Conservation (phyloP, 1,284 basidiomycete species). For the Cutaneotrichosporon sp. region DNA sequence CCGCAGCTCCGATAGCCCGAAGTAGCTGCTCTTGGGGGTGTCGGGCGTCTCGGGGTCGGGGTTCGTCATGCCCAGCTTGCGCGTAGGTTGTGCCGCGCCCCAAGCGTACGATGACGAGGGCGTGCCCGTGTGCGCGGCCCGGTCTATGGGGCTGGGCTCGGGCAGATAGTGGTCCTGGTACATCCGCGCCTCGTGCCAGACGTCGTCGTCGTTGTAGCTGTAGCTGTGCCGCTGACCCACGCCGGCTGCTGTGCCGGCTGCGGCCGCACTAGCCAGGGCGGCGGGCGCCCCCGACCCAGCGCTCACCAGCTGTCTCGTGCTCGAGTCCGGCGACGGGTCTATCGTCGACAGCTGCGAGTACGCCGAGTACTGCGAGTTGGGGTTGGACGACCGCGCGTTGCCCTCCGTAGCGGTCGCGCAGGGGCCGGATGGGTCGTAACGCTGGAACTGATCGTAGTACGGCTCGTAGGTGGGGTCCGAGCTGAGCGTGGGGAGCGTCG, state of each 20-base stretch:
- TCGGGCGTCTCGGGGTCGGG: conserved; percentile 3
- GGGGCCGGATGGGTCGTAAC: neutral
- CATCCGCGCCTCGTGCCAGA: conserved; percentile 2
- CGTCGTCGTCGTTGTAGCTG: neutral
- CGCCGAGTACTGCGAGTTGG: conserved; percentile 1
- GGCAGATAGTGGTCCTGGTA: neutral
- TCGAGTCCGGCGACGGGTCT: neutral
- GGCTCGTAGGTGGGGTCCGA: neutral
- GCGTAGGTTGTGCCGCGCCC: neutral
- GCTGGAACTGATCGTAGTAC: conserved; percentile 1
- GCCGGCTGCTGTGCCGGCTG: neutral
- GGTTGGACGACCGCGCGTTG: neutral
- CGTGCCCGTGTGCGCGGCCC: neutral
- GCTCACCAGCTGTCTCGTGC: neutral
- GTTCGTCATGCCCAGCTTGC: conserved; percentile 3
- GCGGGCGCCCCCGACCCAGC: neutral
- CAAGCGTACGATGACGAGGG: neutral
- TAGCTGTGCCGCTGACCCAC: too few relatives aligned
- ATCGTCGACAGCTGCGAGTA: conserved; percentile 2
- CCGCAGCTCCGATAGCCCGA: neutral
- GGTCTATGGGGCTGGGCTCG: neutral
- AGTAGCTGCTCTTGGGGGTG: neutral
- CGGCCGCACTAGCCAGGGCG: neutral
- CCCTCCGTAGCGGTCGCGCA: neutral
- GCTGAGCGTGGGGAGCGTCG: neutral